Percentiles rank a stretch among this genome's conserved stretches.
Evolutionary conservation across 148 eudicot species (phyloP).

Genomic region (Gaultheria prostrata): DNA sequence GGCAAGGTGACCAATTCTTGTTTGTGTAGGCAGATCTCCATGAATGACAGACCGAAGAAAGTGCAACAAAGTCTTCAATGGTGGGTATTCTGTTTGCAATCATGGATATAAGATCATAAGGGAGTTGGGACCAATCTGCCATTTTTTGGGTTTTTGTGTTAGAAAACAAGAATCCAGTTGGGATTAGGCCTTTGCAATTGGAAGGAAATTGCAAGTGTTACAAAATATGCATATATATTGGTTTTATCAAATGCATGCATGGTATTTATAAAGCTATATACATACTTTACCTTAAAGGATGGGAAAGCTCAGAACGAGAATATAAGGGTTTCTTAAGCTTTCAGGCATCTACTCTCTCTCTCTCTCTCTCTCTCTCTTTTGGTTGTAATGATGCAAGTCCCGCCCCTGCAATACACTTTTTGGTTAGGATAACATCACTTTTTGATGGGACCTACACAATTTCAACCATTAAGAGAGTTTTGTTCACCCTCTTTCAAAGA

Average conservation of each 20-base stretch:
- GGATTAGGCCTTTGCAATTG: background rate
- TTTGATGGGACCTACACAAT: too few species aligned
- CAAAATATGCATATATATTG: background rate
- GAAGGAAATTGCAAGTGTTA: background rate
- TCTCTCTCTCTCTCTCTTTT: background rate
- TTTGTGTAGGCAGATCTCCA: conserved; percentile 11
- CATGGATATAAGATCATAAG: conserved; percentile 13
- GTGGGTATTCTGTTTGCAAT: conserved; percentile 7
- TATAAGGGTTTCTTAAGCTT: background rate
- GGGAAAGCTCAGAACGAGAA: background rate
- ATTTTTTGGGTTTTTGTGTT: background rate
- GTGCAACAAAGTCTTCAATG: conserved; percentile 22
- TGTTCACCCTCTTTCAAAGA: too few species aligned
- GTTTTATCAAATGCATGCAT: background rate
- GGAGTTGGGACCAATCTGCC: conserved; percentile 18
- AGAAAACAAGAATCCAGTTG: background rate
- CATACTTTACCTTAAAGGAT: background rate
- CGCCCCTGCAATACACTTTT: too few species aligned
- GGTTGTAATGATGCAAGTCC: too few species aligned
- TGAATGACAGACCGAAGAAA: conserved; percentile 17
- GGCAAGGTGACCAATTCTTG: conserved; percentile 10
- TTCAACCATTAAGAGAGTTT: too few species aligned
- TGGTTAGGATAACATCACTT: too few species aligned
- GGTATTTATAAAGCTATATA: background rate
- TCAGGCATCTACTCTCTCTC: background rate